Evolutionary conservation across 768 basidiomycete genomes (phyloP), one percentile per base, ranked within the genome.

Genomic region (Russula sp.): DNA sequence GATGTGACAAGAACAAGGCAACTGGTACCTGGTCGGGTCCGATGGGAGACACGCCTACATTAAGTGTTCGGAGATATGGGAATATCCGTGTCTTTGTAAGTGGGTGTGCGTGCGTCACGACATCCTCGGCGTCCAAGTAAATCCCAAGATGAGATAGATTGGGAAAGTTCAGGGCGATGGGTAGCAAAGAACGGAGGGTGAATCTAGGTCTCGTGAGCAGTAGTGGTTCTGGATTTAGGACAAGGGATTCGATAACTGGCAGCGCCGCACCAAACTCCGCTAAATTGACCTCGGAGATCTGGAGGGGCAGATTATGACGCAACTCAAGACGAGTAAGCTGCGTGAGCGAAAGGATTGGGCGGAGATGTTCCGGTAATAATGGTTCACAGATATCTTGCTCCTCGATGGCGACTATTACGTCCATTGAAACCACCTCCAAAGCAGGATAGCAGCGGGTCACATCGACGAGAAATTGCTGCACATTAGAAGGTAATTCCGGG

Each of bases 261-360:
- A 66, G 56, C 13, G 56, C 64, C 41, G 38, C 48, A 42, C 56
- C 59, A 41, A 66, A 45, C 58, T 66, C 64, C 25, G 52, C 32
- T 14, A 66, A 42, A 39, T 65, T 56, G 25, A 3, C 56, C 25
- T 65, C 64, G 56, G 64, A 65, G 64, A 66, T 46, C 22, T 58
- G 42, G 22, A 66, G 51, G 51, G 66, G 66, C 32, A 61, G 36
- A 20, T 65, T 66, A 52, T 66, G 66, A n/a, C 64, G 64, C 46
- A 66, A 41, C 36, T 66, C 66, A 5, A 66, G 66, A 41, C 25
- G 52, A 35, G 22, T n/a, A 42, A 66, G 66, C 25, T 55, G 55
- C 34, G 38, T 45, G 42, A 66, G 59, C 7, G 66, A 65, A 43
- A 66, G 56, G 52, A 65, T 43, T n/a, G 66, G 59, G 13, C 29